phyloP scores from a whole-genome alignment of 441 rosid species.

The Rhodomyrtus psidioides region DNA sequence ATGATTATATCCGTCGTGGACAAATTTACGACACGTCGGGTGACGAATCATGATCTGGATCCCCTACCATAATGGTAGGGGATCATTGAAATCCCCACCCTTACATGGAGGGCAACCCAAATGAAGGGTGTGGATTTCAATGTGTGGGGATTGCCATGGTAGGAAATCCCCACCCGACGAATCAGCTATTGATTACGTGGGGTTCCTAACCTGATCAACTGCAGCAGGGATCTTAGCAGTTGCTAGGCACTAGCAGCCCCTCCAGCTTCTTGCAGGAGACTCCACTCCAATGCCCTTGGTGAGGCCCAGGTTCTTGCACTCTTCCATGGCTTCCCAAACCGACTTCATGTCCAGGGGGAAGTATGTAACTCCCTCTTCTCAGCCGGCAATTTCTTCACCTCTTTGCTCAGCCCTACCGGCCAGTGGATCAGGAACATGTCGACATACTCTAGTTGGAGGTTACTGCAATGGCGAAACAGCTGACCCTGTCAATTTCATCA shows the following conservation, averaged over 20 bases:
- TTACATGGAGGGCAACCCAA: too few relatives aligned
- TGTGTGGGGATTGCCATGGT: too few relatives aligned
- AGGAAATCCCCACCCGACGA: too few relatives aligned
- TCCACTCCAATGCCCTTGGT: slow-evolving; percentile 17
- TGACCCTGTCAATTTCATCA: neutral
- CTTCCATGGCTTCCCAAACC: slow-evolving; percentile 21
- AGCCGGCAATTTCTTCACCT: neutral
- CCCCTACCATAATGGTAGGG: too few relatives aligned
- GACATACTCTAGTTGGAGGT: slow-evolving; percentile 9
- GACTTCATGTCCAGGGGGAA: neutral
- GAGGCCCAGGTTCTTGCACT: slow-evolving; percentile 12
- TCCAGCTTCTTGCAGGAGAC: slow-evolving; percentile 9
- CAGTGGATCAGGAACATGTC: slow-evolving; percentile 16
- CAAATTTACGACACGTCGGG: too few relatives aligned
- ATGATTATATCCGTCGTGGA: neutral
- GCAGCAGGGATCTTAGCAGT: slow-evolving; percentile 11
- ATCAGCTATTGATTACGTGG: neutral
- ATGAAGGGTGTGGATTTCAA: too few relatives aligned
- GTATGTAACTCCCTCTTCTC: neutral
- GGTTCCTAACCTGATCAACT: slow-evolving; percentile 4
- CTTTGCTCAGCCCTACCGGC: slow-evolving; percentile 13
- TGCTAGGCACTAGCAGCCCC: slow-evolving; percentile 2
- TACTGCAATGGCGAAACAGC: neutral
- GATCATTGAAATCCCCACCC: too few relatives aligned
- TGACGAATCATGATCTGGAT: too few relatives aligned